Percentiles rank a stretch among this genome's conserved stretches.
Evolutionary conservation across 305 asterid species (phyloP).

Genomic region (Fraxinus sp.): DNA sequence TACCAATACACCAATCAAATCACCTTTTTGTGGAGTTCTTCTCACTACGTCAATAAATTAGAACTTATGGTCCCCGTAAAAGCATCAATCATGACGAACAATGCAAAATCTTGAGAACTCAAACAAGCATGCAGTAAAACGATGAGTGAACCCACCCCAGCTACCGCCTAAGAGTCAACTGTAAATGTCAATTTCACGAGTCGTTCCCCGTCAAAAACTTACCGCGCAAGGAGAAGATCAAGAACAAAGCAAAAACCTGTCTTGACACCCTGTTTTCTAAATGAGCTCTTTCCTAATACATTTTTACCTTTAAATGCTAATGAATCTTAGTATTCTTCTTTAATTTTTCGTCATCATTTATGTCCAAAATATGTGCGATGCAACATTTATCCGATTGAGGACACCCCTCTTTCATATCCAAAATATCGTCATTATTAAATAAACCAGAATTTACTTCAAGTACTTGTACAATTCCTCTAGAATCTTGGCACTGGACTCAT

Average conservation of each 20-base stretch:
- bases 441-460: neutral
- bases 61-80: neutral
- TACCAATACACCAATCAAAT: neutral
- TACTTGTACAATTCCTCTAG: neutral
- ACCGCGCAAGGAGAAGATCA: neutral
- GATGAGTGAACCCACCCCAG: neutral
- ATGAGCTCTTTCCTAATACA: neutral
- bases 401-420: neutral
- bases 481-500: neutral
- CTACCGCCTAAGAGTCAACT: neutral
- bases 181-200: neutral
- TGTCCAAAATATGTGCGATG: neutral
- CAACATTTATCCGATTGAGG: neutral
- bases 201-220: neutral
- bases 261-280: neutral
- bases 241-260: neutral
- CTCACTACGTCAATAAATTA: neutral
- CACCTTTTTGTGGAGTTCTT: neutral
- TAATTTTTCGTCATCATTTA: neutral
- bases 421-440: neutral
- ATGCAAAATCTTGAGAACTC: neutral
- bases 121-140: neutral
- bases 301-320: neutral
- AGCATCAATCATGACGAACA: neutral
- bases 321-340: neutral